Conservation (phyloP, 139 green algal genomes). For the Tetratostichococcus sp. region DNA sequence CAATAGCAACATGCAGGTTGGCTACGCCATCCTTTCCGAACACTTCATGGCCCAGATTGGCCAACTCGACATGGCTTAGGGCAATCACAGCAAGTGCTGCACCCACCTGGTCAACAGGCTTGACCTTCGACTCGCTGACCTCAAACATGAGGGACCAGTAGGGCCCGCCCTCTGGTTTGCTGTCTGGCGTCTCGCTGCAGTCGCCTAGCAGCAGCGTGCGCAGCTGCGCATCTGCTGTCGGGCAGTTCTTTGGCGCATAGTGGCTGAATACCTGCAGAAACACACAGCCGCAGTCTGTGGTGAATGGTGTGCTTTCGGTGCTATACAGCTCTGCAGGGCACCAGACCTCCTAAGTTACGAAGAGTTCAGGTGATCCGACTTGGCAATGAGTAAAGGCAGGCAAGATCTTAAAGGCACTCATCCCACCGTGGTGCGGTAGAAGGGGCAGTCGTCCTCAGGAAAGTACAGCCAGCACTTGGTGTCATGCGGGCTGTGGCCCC, state of each 20-base stretch:
- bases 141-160: constrained; percentile 97
- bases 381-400: too few relatives aligned
- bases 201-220: constrained; percentile 72
- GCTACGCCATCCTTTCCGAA: too few relatives aligned
- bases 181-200: constrained; percentile 21
- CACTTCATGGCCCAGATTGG: too few relatives aligned
- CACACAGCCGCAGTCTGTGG: too few relatives aligned
- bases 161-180: constrained; percentile 40
- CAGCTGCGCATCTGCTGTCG: constrained; percentile 44
- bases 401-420: too few relatives aligned
- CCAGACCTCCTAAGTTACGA: too few relatives aligned
- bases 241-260: constrained; percentile 83
- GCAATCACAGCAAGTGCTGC: background rate
- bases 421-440: constrained; percentile 74
- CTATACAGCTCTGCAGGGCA: too few relatives aligned
- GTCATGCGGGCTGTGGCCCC: constrained; percentile 70
- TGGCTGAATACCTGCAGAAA: constrained; percentile 69
- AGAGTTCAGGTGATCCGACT: too few relatives aligned
- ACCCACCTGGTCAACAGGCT: constrained; percentile 60
- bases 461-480: constrained; percentile 94
- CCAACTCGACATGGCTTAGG: too few relatives aligned
- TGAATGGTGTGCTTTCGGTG: too few relatives aligned
- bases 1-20: too few relatives aligned
- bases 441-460: constrained; percentile 85
- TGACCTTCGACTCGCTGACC: constrained; percentile 70